Base-by-base conservation (phyloP, 1,284 basidiomycete genomes). In the Trametes polyzona region DNA sequence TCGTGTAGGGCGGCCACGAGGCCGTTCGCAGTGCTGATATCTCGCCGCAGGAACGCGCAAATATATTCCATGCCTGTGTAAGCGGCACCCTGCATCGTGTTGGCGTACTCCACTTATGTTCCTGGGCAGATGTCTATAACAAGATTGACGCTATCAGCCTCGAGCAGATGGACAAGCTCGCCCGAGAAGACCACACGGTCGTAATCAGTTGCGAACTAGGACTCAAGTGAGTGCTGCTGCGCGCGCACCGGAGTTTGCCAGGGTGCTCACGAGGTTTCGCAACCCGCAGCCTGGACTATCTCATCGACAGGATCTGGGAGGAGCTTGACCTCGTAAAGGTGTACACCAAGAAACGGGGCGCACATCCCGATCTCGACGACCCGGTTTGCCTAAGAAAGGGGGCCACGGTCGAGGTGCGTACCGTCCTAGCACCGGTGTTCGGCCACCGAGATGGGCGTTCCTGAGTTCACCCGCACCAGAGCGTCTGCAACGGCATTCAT, bases 281-380 rank as follows among this genome's bases (percentile, higher is more conserved):
- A 33, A 40, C 47, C 39, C 36, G 23, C 61, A 97, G 92, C 71
- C 75, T 98, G 56, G 90, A 95, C 70, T 91, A 93, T 71, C 81
- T 98, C 29, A 82, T 96, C 58, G 94, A 94, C 60, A 82, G 87
- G 37, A 93, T 98, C 61, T 98, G 96, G 96, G 89, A 90, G 57
- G 87, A 93, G 60, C 81, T 96, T 17, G 80, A 82, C 35, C 83
- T 96, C 17, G 94, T 96, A 49, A 95, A 95, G 73, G 87, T 98
- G 52, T 98, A 98, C 75, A 98, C 96, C 2, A 98, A 98, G 76
- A 96, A 96, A 73, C 84, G 96, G 44, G 96, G 96, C n/a, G 92
- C 82, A 30, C 91, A 92, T 65, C 95, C 96, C 2, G 96, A 98
- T 71, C 75, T 98, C 17, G 76, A 80, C 1, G 96, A 98, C 74